These are phyloP conservation scores for Phytophthora niederhauseri DNA, from an alignment of 352 stramenopile genomes.

Conservation along the genomic window DNA sequence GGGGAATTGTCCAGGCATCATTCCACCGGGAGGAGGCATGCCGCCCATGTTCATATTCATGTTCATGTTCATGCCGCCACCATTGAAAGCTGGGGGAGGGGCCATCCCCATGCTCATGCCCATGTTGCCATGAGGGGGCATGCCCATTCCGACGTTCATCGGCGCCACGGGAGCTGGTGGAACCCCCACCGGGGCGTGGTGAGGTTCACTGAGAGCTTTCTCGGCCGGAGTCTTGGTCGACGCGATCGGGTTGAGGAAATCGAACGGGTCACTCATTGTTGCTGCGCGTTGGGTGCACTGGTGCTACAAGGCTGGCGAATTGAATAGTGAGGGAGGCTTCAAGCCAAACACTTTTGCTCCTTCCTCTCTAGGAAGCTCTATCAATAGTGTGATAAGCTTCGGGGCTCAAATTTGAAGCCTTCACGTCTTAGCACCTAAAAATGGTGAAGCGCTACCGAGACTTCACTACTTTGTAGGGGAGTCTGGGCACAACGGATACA, in stretches of 20 bases:
- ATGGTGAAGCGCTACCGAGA: neutral
- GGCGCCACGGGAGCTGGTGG: conserved; percentile 40
- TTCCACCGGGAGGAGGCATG: conserved; percentile 25
- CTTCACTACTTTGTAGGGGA: too few relatives aligned
- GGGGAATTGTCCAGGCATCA: conserved; percentile 31
- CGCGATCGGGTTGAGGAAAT: conserved; percentile 76
- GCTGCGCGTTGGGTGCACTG: conserved; percentile 6
- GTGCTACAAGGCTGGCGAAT: conserved; percentile 25
- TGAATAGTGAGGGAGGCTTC: conserved; percentile 16
- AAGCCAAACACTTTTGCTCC: neutral
- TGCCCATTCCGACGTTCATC: conserved; percentile 35
- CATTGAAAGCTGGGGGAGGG: conserved; percentile 14
- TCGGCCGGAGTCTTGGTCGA: conserved; percentile 64
- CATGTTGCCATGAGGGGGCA: conserved; percentile 27
- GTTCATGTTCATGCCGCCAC: conserved; percentile 15
- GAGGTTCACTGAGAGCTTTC: conserved; percentile 34
- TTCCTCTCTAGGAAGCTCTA: conserved; percentile 4
- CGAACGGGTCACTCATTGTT: conserved; percentile 76
- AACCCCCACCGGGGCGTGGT: conserved; percentile 26
- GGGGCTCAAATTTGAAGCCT: neutral
- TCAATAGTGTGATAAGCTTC: conserved; percentile 13
- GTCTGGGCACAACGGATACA: neutral
- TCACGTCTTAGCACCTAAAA: conserved; percentile 23
- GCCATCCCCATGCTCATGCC: conserved; percentile 30
- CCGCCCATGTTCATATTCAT: conserved; percentile 36